Evolutionary conservation across 2,329 filamentous ascomycete species (phyloP).

Genomic region (Aspergillus niger): DNA sequence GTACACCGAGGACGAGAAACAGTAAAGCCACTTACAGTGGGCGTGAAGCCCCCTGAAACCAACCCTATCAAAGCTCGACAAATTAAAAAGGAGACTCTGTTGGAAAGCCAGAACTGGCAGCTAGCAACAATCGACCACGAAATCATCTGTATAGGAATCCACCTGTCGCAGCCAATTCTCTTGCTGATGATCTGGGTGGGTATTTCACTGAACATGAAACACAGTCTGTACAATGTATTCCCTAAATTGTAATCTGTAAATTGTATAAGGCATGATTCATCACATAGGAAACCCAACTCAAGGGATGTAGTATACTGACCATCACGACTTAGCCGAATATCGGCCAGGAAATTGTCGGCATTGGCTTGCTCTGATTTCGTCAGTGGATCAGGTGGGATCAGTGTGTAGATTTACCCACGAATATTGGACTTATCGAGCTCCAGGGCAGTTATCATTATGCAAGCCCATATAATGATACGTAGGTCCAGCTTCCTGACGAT

Average conservation of each 20-base stretch:
- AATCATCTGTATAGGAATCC: constrained; percentile 58
- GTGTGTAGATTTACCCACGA: constrained; percentile 37
- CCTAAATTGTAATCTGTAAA: constrained; percentile 42
- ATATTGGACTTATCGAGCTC: constrained; percentile 61
- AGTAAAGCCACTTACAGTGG: constrained; percentile 25
- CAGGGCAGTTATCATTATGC: constrained; percentile 61
- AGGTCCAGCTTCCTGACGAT: constrained; percentile 23
- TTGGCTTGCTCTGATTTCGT: constrained; percentile 48
- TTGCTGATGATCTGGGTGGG: constrained; percentile 60
- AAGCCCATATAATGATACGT: constrained; percentile 34
- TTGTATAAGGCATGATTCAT: background rate
- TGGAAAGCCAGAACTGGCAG: constrained; percentile 50
- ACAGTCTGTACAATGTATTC: constrained; percentile 57
- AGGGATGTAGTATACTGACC: constrained; percentile 12
- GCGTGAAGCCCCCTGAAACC: constrained; percentile 52
- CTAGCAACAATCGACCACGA: constrained; percentile 38
- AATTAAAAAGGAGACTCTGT: constrained; percentile 43
- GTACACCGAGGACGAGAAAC: background rate
- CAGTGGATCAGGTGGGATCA: constrained; percentile 48
- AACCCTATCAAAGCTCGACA: constrained; percentile 48
- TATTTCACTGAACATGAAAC: constrained; percentile 56
- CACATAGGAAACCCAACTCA: background rate
- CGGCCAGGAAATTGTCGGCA: constrained; percentile 58
- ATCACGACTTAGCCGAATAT: constrained; percentile 31
- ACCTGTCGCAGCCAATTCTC: constrained; percentile 56